Conservation (phyloP, 768 basidiomycete species). For the Naganishia friedmannii region DNA sequence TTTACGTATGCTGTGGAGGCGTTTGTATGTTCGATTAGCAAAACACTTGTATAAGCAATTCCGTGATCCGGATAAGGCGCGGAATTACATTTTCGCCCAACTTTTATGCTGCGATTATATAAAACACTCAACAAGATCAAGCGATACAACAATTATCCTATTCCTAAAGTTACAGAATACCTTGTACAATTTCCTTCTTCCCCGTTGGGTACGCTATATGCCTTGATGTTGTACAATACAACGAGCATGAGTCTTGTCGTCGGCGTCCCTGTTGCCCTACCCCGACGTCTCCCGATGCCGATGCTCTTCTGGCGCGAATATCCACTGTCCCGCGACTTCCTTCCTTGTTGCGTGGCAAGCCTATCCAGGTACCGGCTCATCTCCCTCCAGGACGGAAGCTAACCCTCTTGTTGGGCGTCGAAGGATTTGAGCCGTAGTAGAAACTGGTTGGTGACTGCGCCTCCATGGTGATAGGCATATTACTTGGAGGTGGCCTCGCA, state of each 20-base stretch:
- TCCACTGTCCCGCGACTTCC: not conserved
- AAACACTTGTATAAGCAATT: not conserved
- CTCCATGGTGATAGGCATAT: constrained; percentile 9
- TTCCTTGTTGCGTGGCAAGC: not conserved
- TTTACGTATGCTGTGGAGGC: not conserved
- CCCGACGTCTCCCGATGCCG: no score
- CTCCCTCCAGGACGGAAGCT: not conserved
- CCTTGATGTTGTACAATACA: no score
- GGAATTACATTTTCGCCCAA: not conserved
- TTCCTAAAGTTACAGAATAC: no score
- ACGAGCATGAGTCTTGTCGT: no score
- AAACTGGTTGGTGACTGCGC: constrained; percentile 18
- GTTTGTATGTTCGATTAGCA: constrained; percentile 7
- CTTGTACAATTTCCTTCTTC: no score
- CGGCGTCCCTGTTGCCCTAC: no score
- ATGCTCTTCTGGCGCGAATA: no score
- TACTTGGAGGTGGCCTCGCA: not conserved
- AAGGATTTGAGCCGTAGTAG: constrained; percentile 17
- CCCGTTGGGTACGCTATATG: no score
- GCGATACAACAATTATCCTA: no score
- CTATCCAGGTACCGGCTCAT: not conserved
- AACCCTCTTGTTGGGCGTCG: constrained; percentile 9
- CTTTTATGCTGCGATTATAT: not conserved
- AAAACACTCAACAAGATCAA: no score
- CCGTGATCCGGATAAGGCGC: not conserved